Base-by-base conservation (phyloP, 805 yeast species). In the Yamadazyma scolyti region DNA sequence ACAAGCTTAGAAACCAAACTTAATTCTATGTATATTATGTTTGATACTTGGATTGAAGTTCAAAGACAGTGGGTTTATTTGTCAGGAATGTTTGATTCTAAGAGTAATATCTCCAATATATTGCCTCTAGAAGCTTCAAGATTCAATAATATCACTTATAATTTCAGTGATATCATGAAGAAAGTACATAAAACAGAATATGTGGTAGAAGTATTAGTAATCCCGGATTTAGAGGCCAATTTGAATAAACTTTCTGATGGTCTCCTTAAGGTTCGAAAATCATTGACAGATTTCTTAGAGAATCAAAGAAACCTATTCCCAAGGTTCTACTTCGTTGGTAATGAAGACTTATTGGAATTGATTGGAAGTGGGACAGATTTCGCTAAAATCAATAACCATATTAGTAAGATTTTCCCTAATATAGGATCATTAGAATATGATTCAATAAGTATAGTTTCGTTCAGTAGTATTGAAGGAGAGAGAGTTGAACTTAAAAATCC, bases 21-120 rank as follows among this genome's bases (percentile, higher is more conserved):
- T n/a, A 71, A 69, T 27, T 44, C 49, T 1, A 43, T 86, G 1
- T 68, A 67, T 25, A 58, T 61, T 1, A 48, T 84, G 2, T 61
- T 84, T 20, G 85, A 79, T 39, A 47, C 56, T 0, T 88, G 96
- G 95, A 69, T 82, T 16, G 95, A 86, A 20, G 83, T 79, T 2
- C 97, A 90, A 53, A 63, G 81, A n/a, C 85, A 81, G 46, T 89
- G 95, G 95, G 74, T 85, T 1, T 87, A 90, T 50, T 62, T 89
- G 14, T 80, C 77, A 40, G 96, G 95, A 2, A 76, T 87, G 0
- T 82, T 90, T 47, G 79, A 75, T 4, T 59, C 67, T 1, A 35
- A 42, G 12, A 73, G 71, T 25, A 87, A 81, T 22, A 71, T 88
- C 12, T 64, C 68, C 35, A 63, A 58, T n/a, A 53, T 85, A 2